Evolutionary conservation across 768 basidiomycete genomes (phyloP), one percentile per base, ranked within the genome.

Genomic region (Boletus reticuloceps): DNA sequence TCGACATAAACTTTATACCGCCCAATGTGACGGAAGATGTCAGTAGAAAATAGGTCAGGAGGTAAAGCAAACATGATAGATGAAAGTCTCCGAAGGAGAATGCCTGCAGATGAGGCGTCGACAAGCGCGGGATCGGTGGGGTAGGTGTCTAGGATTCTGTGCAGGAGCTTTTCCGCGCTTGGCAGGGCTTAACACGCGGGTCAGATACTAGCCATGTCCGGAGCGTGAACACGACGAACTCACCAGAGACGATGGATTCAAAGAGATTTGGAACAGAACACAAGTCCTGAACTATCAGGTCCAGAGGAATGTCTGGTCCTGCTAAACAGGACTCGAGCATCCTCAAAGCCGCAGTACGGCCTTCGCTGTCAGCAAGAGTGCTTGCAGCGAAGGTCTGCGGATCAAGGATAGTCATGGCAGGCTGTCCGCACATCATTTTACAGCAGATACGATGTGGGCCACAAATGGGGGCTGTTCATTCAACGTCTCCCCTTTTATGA

Each of bases 101-200:
- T 54, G 27, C 36, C 45, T 17, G 63, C 53, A 27, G 20, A 52
- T 5, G 74, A 74, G 4, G 43, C 10, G 14, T 45, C 51, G 44
- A 70, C 61, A 17, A 54, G 61, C 14, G 59, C 58, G 8, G 65
- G 56, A 40, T 60, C 60, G 1, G 47, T 53, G 2, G 76, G 77
- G 49, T 74, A 78, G 16, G 55, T 50, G 16, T 66, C 56, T 17
- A 77, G 17, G 29, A 79, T 70, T 64, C 61, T 70, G 37, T 34
- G 19, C 39, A 60, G 53, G 22, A 75, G n/a, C 19, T 34, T 16
- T 22, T 32, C 45, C n/a, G 43, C 49, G 14, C 38, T 50, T n/a
- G 61, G 53, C 46, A 54, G 51, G 29, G 50, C 70, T 69, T 45
- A 20, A 19, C 4, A 12, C 27, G 20, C 25, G 5, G 1, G 38